Conservation (phyloP, 352 stramenopile species). For the Hyaloperonospora brassicae region DNA sequence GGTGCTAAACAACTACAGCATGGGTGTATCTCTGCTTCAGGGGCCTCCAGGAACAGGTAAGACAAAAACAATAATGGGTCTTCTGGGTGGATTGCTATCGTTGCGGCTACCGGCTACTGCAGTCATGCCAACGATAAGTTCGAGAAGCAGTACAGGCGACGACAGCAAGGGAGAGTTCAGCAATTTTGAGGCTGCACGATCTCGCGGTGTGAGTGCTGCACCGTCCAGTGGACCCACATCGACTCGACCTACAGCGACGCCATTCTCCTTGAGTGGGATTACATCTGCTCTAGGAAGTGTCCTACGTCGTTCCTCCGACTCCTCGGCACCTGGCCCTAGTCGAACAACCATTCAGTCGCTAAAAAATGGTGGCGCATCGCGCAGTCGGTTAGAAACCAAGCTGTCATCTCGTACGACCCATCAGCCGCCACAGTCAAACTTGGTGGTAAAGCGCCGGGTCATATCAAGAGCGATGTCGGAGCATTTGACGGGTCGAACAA, state of each 20-base stretch:
- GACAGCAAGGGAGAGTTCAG: conserved; percentile 28
- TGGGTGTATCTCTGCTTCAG: conserved; percentile 87
- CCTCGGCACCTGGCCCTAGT: conserved; percentile 22
- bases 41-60: conserved; percentile 93
- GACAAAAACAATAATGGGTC: conserved; percentile 87
- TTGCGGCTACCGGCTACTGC: conserved; percentile 46
- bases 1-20: conserved; percentile 81
- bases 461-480: conserved; percentile 31
- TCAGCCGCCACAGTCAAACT: conserved; percentile 12
- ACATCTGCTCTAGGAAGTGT: conserved; percentile 48
- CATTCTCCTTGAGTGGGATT: conserved; percentile 53
- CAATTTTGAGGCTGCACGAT: conserved; percentile 43
- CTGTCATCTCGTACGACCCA: conserved; percentile 26
- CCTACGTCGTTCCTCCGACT: conserved; percentile 37
- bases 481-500: conserved; percentile 23
- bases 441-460: conserved; percentile 47
- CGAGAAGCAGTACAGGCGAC: conserved; percentile 13
- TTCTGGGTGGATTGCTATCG: conserved; percentile 69
- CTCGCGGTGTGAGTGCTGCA: conserved; percentile 19
- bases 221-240: conserved; percentile 8
- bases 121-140: conserved; percentile 26
- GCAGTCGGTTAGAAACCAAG: conserved; percentile 64
- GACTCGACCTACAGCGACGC: conserved; percentile 7
- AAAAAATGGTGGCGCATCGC: conserved; percentile 45
- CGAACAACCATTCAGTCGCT: conserved; percentile 55